Conservation (phyloP, 257 asterid genomes). For the Paulownia fortunei region DNA sequence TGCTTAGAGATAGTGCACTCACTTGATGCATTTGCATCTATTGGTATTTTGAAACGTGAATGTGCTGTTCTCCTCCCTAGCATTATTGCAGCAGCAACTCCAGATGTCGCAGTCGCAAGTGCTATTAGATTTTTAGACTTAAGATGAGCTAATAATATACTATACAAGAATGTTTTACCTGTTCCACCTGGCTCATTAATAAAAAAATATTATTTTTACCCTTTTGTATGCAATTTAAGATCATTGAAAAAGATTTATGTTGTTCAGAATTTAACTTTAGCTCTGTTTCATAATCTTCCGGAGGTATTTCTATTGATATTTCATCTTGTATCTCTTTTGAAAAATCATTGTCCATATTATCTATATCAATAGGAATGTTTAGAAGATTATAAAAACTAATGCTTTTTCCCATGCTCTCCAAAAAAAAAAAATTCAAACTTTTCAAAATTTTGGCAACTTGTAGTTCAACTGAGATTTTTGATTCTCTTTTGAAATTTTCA, state of each 20-base stretch:
- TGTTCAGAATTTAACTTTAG: not conserved
- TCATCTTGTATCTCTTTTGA: not conserved
- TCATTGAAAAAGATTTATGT: not conserved
- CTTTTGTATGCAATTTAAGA: not conserved
- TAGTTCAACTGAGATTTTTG: not conserved
- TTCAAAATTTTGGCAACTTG: not conserved
- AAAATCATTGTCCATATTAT: not conserved
- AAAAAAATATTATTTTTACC: not conserved
- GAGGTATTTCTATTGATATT: not conserved
- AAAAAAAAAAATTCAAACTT: not conserved
- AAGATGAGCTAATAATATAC: not conserved
- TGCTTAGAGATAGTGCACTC: too few species aligned
- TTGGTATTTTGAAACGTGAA: not conserved
- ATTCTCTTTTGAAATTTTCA: constrained; percentile 6
- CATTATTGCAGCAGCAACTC: not conserved
- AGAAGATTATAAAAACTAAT: not conserved
- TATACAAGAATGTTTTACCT: not conserved
- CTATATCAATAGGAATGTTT: not conserved
- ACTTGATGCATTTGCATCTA: too few species aligned
- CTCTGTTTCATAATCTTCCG: not conserved
- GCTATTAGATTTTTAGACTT: not conserved
- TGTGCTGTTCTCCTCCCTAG: not conserved
- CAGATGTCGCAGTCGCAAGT: not conserved
- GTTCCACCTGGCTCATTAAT: constrained; percentile 5
- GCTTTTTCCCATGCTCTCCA: not conserved